Conservation (phyloP, 768 basidiomycete genomes). For the Pisolithus albus region DNA sequence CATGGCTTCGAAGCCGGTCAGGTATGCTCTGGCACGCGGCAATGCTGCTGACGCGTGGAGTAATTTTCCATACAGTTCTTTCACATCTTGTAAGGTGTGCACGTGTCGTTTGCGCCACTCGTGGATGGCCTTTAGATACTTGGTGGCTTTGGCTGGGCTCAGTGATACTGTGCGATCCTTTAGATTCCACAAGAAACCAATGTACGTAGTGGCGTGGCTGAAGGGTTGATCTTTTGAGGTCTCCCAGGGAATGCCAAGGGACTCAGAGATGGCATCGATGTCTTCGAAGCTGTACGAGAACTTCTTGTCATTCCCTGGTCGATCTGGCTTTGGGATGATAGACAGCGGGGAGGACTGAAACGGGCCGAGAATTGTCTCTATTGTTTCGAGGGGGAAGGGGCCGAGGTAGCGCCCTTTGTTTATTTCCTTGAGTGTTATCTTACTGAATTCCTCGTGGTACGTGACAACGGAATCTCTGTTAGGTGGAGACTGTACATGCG, state of each 20-base stretch:
- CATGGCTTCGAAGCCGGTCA: slow-evolving; percentile 35
- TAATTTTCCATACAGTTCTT: background rate
- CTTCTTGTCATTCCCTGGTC: slow-evolving; percentile 5
- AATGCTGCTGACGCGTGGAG: slow-evolving; percentile 18
- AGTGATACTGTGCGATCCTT: slow-evolving; percentile 14
- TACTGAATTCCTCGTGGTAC: background rate
- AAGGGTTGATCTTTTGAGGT: slow-evolving; percentile 24
- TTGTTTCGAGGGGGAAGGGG: background rate
- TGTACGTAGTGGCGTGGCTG: slow-evolving; percentile 12
- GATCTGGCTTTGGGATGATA: background rate
- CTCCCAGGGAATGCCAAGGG: slow-evolving; percentile 29
- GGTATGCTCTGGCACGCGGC: slow-evolving; percentile 30
- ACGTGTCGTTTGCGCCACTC: slow-evolving; percentile 8
- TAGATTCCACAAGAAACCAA: slow-evolving; percentile 31
- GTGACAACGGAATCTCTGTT: background rate
- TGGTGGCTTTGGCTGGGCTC: slow-evolving; percentile 10
- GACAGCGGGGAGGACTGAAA: background rate
- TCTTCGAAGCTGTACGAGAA: slow-evolving; percentile 25
- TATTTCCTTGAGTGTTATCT: background rate
- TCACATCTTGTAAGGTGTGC: slow-evolving; percentile 21
- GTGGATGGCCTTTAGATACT: background rate
- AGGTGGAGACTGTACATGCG: background rate
- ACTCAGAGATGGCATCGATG: slow-evolving; percentile 29
- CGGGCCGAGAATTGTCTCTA: background rate
- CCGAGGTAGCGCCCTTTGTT: background rate